Evolutionary conservation across 495 filamentous ascomycete species (phyloP).

Genomic region (Talaromyces wortmannii): DNA sequence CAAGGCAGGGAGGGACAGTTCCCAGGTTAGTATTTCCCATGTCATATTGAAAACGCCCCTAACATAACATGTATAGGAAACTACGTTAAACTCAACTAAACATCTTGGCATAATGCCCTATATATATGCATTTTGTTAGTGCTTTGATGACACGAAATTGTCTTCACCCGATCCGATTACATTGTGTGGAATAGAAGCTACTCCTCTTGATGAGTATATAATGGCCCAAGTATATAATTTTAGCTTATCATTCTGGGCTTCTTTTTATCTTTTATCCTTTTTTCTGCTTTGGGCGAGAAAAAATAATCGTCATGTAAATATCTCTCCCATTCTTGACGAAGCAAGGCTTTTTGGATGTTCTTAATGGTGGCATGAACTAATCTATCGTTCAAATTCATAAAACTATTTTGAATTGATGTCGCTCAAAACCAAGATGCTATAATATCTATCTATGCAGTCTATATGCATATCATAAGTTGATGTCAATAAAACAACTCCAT

Average conservation of each 20-base stretch:
- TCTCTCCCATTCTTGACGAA: not conserved
- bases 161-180: too few species aligned
- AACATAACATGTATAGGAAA: slow-evolving; percentile 20
- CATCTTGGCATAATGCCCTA: not conserved
- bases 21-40: slow-evolving; percentile 59
- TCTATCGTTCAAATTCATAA: not conserved
- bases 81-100: slow-evolving; percentile 39
- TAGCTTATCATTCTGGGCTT: not conserved
- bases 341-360: not conserved
- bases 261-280: not conserved
- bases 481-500: too few species aligned
- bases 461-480: not conserved
- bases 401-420: not conserved
- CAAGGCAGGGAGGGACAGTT: slow-evolving; percentile 83
- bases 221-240: not conserved
- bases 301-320: not conserved
- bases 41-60: not conserved
- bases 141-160: not conserved
- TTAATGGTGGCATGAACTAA: too few species aligned
- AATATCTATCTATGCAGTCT: not conserved
- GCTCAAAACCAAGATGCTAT: not conserved
- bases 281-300: not conserved
- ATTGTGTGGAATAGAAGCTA: not conserved
- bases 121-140: not conserved
- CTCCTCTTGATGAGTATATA: not conserved